Percentiles rank a stretch among this genome's conserved stretches.
phyloP scores from a whole-genome alignment of 2,329 filamentous ascomycete species.

The Dendryphion nanum region DNA sequence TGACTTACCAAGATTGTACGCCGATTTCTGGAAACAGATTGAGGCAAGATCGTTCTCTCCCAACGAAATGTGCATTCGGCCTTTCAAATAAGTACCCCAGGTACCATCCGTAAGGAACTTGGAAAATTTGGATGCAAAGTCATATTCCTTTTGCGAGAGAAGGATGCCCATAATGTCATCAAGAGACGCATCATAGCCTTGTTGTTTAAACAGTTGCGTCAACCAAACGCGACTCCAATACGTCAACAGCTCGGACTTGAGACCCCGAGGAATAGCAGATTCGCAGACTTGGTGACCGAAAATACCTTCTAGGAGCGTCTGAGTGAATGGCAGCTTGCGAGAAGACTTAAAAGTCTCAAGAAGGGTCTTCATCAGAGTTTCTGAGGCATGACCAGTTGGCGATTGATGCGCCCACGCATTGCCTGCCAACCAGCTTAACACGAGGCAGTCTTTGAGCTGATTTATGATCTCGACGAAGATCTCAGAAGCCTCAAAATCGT shows the following conservation, averaged over 20 bases:
- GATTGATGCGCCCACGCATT: conserved; percentile 33
- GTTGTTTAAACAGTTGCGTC: conserved; percentile 37
- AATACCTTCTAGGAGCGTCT: conserved; percentile 37
- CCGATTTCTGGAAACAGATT: conserved; percentile 76
- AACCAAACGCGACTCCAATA: conserved; percentile 49
- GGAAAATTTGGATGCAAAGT: conserved; percentile 63
- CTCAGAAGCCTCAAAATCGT: conserved; percentile 60
- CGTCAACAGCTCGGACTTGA: conserved; percentile 38
- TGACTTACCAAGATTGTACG: conserved; percentile 74
- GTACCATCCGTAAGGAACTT: conserved; percentile 58
- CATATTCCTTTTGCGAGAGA: conserved; percentile 42
- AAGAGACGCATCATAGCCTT: conserved; percentile 35
- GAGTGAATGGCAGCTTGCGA: conserved; percentile 31
- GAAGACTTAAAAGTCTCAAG: conserved; percentile 23
- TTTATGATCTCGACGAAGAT: conserved; percentile 65
- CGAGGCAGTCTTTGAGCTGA: conserved; percentile 35
- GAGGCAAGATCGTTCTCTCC: conserved; percentile 73
- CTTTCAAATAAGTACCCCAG: conserved; percentile 77
- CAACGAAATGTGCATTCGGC: conserved; percentile 70
- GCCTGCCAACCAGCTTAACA: conserved; percentile 35
- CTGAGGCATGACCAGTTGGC: conserved; percentile 27
- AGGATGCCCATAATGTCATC: conserved; percentile 47
- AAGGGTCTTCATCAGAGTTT: conserved; percentile 20
- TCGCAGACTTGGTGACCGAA: conserved; percentile 32
- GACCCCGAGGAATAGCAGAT: conserved; percentile 21